Percentiles rank a stretch among this genome's conserved stretches.
Evolutionary conservation across 768 basidiomycete genomes (phyloP).

Genomic region (Pisolithus orientalis): DNA sequence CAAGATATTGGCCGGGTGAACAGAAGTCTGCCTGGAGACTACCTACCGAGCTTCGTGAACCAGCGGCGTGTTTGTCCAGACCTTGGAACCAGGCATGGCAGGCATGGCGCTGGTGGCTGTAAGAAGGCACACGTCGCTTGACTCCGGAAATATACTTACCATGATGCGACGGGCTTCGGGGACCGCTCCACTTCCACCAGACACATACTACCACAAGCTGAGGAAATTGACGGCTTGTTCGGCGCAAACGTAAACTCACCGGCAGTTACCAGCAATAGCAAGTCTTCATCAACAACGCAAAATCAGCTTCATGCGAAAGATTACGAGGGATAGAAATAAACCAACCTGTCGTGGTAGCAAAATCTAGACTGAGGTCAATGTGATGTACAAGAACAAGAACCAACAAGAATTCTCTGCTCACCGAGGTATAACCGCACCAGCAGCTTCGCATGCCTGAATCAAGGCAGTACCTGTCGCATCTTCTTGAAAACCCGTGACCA

Average conservation of each 20-base stretch:
- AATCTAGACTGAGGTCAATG: conserved; percentile 42
- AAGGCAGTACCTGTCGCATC: conserved; percentile 72
- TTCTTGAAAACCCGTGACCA: conserved; percentile 5
- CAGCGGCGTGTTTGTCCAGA: conserved; percentile 88
- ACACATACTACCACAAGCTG: conserved; percentile 70
- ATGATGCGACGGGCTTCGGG: conserved; percentile 92
- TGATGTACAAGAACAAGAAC: background rate
- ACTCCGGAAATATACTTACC: conserved; percentile 39
- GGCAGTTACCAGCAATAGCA: conserved; percentile 96
- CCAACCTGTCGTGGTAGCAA: conserved; percentile 80
- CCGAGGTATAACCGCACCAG: conserved; percentile 78
- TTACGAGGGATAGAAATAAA: background rate
- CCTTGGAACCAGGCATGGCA: conserved; percentile 89
- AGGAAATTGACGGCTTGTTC: background rate
- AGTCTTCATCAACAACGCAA: conserved; percentile 42
- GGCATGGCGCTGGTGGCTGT: conserved; percentile 75
- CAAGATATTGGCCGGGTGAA: conserved; percentile 7
- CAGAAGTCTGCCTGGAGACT: background rate
- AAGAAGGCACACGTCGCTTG: background rate
- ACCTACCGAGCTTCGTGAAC: conserved; percentile 79
- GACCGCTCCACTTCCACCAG: conserved; percentile 95
- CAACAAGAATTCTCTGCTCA: conserved; percentile 25
- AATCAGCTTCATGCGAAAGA: conserved; percentile 1
- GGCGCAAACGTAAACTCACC: conserved; percentile 41
- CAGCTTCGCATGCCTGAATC: conserved; percentile 93